Percentiles rank a stretch among this genome's conserved stretches.
Conservation (phyloP, 768 basidiomycete genomes). For the Boletellus sp. region DNA sequence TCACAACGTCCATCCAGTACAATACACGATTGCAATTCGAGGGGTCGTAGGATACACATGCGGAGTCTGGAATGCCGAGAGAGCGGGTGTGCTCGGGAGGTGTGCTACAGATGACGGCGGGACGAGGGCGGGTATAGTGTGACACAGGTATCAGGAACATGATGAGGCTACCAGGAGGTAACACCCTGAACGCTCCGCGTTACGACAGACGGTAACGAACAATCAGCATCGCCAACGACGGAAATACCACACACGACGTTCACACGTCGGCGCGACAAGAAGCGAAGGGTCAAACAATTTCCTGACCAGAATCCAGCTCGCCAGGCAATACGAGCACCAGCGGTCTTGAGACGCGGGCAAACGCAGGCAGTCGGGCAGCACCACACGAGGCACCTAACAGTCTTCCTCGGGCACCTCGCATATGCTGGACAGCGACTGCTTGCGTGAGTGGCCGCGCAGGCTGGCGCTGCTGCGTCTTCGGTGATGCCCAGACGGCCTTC, state of each 20-base stretch:
- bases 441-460: constrained; percentile 29
- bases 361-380: background rate
- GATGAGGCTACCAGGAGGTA: constrained; percentile 14
- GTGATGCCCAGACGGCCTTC: constrained; percentile 22
- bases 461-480: constrained; percentile 31
- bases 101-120: constrained; percentile 29
- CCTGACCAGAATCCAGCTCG: constrained; percentile 19
- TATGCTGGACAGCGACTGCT: constrained; percentile 31
- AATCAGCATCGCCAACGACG: constrained; percentile 22
- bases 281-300: constrained; percentile 7
- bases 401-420: constrained; percentile 33
- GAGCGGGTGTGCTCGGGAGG: constrained; percentile 12
- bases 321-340: constrained; percentile 13
- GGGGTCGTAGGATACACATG: constrained; percentile 19
- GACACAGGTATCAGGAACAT: constrained; percentile 31
- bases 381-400: constrained; percentile 1
- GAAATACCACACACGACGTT: constrained; percentile 8
- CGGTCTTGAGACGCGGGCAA: background rate
- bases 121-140: constrained; percentile 25
- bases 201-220: constrained; percentile 18
- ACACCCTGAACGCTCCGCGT: constrained; percentile 13
- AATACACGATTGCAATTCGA: constrained; percentile 9
- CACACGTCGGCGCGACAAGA: constrained; percentile 9
- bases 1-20: constrained; percentile 15
- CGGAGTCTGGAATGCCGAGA: constrained; percentile 15